Evolutionary conservation across 345 rosid genomes (phyloP), one percentile per base, ranked within the genome.

Genomic region (Lepidium aucheri): DNA sequence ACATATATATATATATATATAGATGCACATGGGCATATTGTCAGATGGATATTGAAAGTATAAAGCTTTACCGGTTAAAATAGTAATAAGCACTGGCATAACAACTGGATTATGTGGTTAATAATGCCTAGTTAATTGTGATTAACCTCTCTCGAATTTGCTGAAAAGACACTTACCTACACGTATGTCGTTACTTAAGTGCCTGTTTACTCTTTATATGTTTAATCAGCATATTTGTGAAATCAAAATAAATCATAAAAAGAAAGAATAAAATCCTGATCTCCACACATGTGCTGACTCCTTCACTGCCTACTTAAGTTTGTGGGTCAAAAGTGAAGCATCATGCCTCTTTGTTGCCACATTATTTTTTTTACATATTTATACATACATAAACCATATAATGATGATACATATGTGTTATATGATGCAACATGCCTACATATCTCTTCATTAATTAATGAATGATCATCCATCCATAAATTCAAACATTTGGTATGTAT

Each of bases 121-220:
- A 26, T 34, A 46, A 41, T 53, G 43, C 76, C 70, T 74, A 54
- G 78, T 74, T 65, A 65, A 54, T 35, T 39, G 70, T 74, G 76
- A 65, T 54, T 49, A 53, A 73, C 8, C 59, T 42, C 60, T 47
- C 65, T 65, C 36, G 42, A 53, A 8, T 47, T 42, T 59, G 67
- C 67, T 73, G 47, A 50, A 65, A 73, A 66, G 71, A 43, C 67
- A 73, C 49, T 34, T 16, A 36, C 34, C 13, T 52, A 72, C 51
- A 65, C 54, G 17, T 46, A 28, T 42, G 10, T 44, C 3, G 30
- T 34, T 32, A 18, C 7, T 53, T 50, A 43, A 42, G 32, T 55
- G 47, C 5, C 18, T 53, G 20, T 36, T 26, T 11, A 69, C 35
- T 69, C 53, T 34, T 24, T 43, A 59, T 11, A 61, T 36, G 53